These are phyloP conservation scores for Rosellinia necatrix DNA, from an alignment of 2,329 filamentous ascomycete genomes.

Conservation along the genomic window DNA sequence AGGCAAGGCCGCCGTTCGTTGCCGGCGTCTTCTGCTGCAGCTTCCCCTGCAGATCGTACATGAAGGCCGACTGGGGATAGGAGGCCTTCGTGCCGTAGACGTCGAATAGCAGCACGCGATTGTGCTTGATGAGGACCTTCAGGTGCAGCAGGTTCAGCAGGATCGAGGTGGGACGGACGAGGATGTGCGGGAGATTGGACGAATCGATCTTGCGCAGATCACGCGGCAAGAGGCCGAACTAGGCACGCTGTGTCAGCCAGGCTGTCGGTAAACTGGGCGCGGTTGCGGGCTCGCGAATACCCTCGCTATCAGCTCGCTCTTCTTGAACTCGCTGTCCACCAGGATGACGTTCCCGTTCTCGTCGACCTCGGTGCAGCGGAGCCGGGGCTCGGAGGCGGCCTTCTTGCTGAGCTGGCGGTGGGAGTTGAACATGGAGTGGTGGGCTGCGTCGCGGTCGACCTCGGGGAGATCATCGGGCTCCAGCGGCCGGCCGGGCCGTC, in stretches of 20 bases:
- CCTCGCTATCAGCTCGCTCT: constrained; percentile 95
- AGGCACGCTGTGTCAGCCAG: constrained; percentile 26
- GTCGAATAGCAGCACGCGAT: constrained; percentile 93
- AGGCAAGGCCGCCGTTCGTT: constrained; percentile 72
- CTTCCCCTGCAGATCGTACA: constrained; percentile 95
- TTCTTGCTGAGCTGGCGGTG: constrained; percentile 74
- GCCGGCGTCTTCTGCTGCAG: constrained; percentile 76
- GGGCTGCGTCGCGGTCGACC: constrained; percentile 62
- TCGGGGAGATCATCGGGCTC: constrained; percentile 63
- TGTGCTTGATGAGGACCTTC: constrained; percentile 91
- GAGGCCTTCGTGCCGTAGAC: constrained; percentile 94
- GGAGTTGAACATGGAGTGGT: constrained; percentile 68
- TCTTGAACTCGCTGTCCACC: constrained; percentile 95
- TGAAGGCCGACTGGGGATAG: constrained; percentile 94
- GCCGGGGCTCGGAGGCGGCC: constrained; percentile 79
- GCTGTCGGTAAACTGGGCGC: background rate
- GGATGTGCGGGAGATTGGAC: constrained; percentile 90
- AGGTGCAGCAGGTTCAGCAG: constrained; percentile 96
- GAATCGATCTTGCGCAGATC: constrained; percentile 98
- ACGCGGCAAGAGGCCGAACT: constrained; percentile 91
- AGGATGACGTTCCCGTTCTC: constrained; percentile 89
- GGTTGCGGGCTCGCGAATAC: constrained; percentile 50
- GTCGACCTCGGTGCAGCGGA: constrained; percentile 94
- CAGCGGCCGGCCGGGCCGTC: constrained; percentile 47
- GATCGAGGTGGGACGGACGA: constrained; percentile 90